A percentile compares a stretch with the other conserved stretches of the same genome.
These are phyloP conservation scores for Stagonosporopsis vannaccii DNA, from an alignment of 2,329 filamentous ascomycete genomes.

Conservation along the genomic window DNA sequence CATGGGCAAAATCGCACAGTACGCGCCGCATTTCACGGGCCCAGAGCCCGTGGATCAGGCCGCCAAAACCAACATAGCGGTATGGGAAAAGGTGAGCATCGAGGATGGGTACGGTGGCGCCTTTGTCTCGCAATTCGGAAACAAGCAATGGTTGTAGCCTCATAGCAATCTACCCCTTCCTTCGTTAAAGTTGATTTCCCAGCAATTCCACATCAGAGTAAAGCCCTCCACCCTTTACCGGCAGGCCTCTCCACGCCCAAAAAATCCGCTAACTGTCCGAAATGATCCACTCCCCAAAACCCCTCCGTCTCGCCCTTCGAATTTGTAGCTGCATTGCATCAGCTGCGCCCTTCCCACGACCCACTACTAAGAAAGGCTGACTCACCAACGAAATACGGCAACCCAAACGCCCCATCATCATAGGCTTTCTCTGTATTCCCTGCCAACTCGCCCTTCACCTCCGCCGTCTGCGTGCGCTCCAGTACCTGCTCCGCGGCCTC, in stretches of 20 bases:
- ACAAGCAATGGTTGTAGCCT: slow-evolving; percentile 59
- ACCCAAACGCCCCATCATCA: slow-evolving; percentile 64
- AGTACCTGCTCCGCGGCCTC: slow-evolving; percentile 53
- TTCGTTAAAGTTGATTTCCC: no score
- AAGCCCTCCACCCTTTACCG: slow-evolving; percentile 48
- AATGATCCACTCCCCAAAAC: slow-evolving; percentile 68
- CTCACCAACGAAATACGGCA: slow-evolving; percentile 63
- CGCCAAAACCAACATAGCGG: slow-evolving; percentile 38
- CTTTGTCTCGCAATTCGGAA: slow-evolving; percentile 63
- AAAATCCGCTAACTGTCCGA: slow-evolving; percentile 62
- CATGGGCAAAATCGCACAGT: slow-evolving; percentile 28
- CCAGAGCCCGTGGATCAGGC: slow-evolving; percentile 25
- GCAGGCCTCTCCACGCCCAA: slow-evolving; percentile 57
- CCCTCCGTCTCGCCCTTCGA: slow-evolving; percentile 59
- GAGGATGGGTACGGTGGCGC: slow-evolving; percentile 58
- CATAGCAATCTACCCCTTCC: no score
- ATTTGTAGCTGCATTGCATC: slow-evolving; percentile 56
- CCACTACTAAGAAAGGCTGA: slow-evolving; percentile 5
- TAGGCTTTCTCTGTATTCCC: slow-evolving; percentile 62
- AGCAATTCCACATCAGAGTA: slow-evolving; percentile 45
- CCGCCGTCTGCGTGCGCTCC: slow-evolving; percentile 47
- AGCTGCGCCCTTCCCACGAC: neutral
- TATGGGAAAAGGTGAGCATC: slow-evolving; percentile 52
- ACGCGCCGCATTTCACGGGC: slow-evolving; percentile 27
- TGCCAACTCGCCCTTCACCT: slow-evolving; percentile 57